Base-by-base conservation (phyloP, 2,329 filamentous ascomycete species). In the Cytospora chrysosperma region DNA sequence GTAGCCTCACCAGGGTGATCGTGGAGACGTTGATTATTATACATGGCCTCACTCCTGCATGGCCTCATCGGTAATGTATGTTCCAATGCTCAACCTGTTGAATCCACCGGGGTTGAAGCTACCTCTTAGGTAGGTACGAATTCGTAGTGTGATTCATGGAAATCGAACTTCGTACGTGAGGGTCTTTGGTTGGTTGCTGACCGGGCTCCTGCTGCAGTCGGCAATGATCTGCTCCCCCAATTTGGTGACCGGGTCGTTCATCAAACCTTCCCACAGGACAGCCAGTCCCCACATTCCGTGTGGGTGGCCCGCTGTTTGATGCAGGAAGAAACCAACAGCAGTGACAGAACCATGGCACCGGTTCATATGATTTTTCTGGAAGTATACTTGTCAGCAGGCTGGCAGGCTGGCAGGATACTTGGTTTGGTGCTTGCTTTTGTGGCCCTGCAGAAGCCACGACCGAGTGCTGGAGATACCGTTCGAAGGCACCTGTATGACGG, bases 311-410 rank as follows among this genome's bases (percentile, higher is more conserved):
- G 19, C 56, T 60, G 21, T 55, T 28, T 50, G 27, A 55, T 61
- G 58, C 59, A 55, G 10, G 58, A 32, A 19, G 40, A 49, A 47
- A 19, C 56, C 50, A 59, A 55, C 50, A 40, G 30, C 43, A 55
- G 56, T 17, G 26, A 60, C 53, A 58, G 24, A 21, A 56, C 61
- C 43, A 54, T 34, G 28, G 43, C 56, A 37, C 32, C n/a, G 47
- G 59, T 40, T 54, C 61, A 60, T 60, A 50, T 60, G 56, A 56
- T 13, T 55, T 40, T 63, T 63, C 56, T 56, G 60, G 61, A 63
- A 63, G 40, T 55, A 56, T 60, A 57, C 50, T 24, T 59, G 56
- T 54, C 61, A 59, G 55, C 55, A 56, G 34, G 15, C 37, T 21
- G 15, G n/a, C 17, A 40, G 17, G 17, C 37, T 40, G 37, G 15